Evolutionary conservation across 176 grass and related monocot species (phyloP), one percentile per base, ranked within the genome.

Genomic region (Phragmites australis): DNA sequence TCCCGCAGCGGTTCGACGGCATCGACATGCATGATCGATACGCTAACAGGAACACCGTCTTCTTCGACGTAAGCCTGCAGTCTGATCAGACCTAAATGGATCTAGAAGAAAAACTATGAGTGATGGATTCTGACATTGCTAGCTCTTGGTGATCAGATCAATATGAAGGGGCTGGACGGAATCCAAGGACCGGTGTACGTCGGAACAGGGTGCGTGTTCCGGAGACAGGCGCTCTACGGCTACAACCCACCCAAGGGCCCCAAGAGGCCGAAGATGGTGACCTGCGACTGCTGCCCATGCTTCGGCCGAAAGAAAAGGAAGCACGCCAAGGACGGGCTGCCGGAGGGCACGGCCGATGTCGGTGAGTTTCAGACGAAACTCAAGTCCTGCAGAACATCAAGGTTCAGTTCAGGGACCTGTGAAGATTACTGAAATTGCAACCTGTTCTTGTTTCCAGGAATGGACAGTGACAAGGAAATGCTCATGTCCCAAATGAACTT

Each of bases 401-500:
- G 15, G 6, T 25, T 32, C 31, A 39, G 68, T 71, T 57, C 26
- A 17, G 8, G 60, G 31, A 1, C 4, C 25, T 57, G 6, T 63
- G 4, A 27, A 62, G 11, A 16, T 80, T 17, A 14, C 31, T 62
- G 53, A 72, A 26, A 1, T 9, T 7, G 52, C n/a, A n/a, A 21
- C 16, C 26, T 17, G 41, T 19, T 72, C 12, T 25, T 18, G 45
- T 65, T 25, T 72, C 50, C 71, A 95, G 92, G 90, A 26, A 40
- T 90, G 77, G 97, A 93, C 39, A 50, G 81, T 5, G 93, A 93
- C 87, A 93, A 93, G 90, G 97, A 99, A 90, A 51, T 93, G 76
- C 57, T 99, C 55, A 96, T 99, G 97, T 99, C 97, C 4, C 93
- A 99, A 7, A 96, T 99, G 97, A 99, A 99, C 87, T 99, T 99